Evolutionary conservation across 805 yeast species (phyloP).

Genomic region (Clavispora santaluciae): DNA sequence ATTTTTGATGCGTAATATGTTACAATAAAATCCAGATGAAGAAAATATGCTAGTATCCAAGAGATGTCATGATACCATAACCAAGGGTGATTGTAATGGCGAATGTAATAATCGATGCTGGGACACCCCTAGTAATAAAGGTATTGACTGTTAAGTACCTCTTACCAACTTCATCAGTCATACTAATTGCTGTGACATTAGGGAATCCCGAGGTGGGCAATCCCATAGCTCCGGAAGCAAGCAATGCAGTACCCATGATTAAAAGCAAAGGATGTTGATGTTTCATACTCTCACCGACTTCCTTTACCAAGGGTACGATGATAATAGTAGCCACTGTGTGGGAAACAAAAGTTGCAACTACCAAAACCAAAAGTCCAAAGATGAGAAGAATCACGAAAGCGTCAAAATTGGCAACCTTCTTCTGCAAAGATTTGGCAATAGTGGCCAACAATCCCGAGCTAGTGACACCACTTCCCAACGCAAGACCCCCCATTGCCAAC

Average conservation of each 20-base stretch:
- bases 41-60: neutral
- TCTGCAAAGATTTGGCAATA: constrained; percentile 67
- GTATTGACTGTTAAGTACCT: constrained; percentile 38
- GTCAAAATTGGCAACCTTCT: constrained; percentile 59
- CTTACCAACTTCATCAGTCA: constrained; percentile 40
- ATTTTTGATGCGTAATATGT: neutral
- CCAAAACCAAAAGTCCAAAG: constrained; percentile 46
- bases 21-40: neutral
- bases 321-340: constrained; percentile 43
- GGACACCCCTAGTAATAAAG: constrained; percentile 40
- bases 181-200: constrained; percentile 39
- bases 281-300: constrained; percentile 35
- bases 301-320: constrained; percentile 38
- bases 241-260: constrained; percentile 38
- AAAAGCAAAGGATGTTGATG: constrained; percentile 35
- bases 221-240: constrained; percentile 43
- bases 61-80: constrained; percentile 32
- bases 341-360: constrained; percentile 40
- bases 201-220: constrained; percentile 44
- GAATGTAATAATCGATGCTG: constrained; percentile 36
- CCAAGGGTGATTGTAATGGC: constrained; percentile 33
- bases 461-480: constrained; percentile 91
- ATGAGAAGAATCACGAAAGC: constrained; percentile 68
- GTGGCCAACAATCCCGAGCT: constrained; percentile 81
- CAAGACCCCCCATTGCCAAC: constrained; percentile 97